Evolutionary conservation across 2,329 filamentous ascomycete species (phyloP).

Genomic region (Neoscytalidium dimidiatum): DNA sequence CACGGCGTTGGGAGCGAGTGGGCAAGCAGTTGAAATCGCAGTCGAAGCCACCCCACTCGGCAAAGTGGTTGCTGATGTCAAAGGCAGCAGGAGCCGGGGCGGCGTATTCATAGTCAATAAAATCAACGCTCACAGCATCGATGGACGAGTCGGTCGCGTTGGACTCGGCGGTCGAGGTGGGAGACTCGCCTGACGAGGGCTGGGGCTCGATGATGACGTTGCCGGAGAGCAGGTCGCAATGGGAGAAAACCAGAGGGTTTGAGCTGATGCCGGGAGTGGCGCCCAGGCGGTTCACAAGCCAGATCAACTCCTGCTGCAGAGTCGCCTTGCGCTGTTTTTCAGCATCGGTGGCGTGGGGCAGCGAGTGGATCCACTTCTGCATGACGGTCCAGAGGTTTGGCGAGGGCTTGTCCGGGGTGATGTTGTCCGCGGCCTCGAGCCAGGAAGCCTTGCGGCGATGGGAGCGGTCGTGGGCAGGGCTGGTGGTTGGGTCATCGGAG

Average conservation of each 20-base stretch:
- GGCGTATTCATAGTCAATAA: conserved; percentile 99
- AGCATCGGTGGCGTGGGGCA: conserved; percentile 71
- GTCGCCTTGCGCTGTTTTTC: conserved; percentile 67
- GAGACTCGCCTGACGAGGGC: conserved; percentile 33
- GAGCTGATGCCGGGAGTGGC: conserved; percentile 68
- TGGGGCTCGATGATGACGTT: conserved; percentile 84
- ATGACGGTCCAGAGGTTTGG: conserved; percentile 94
- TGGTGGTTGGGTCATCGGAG: conserved; percentile 27
- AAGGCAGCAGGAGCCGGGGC: conserved; percentile 93
- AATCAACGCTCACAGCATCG: conserved; percentile 59
- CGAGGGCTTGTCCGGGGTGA: conserved; percentile 67
- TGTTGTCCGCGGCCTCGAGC: conserved; percentile 36
- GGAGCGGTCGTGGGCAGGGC: conserved; percentile 27
- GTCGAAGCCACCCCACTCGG: conserved; percentile 96
- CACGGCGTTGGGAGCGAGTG: conserved; percentile 71
- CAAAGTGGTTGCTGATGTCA: conserved; percentile 96
- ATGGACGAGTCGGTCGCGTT: conserved; percentile 22
- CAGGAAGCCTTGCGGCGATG: conserved; percentile 36
- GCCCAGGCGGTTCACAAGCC: conserved; percentile 70
- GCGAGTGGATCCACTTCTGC: conserved; percentile 90
- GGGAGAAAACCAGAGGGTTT: conserved; percentile 84
- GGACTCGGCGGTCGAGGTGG: conserved; percentile 27
- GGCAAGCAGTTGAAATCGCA: conserved; percentile 87
- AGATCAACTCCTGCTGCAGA: conserved; percentile 74
- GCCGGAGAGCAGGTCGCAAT: conserved; percentile 93